phyloP scores from a whole-genome alignment of 139 green algal species.

The Chlamydomonas schloesseri region DNA sequence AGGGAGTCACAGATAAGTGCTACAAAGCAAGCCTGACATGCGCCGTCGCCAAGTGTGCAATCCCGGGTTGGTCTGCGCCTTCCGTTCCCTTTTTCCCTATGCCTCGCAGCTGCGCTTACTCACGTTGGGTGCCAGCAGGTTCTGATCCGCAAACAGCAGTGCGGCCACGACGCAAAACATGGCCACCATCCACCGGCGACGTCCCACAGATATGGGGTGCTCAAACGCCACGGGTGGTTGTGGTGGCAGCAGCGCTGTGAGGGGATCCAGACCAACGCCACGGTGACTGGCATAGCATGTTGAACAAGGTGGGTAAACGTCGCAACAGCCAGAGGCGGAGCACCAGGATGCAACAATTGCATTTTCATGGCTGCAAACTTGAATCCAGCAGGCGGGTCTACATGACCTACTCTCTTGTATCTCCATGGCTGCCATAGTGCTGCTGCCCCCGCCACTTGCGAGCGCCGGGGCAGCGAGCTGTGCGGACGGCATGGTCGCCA shows the following conservation, averaged over 20 bases:
- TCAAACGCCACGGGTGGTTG: background rate
- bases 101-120: no score
- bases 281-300: no score
- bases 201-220: constrained; percentile 53
- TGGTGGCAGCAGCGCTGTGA: constrained; percentile 20
- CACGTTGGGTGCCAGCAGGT: constrained; percentile 90
- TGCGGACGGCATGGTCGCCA: background rate
- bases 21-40: background rate
- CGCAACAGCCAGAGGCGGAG: no score
- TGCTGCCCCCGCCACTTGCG: background rate
- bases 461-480: background rate
- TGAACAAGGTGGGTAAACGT: no score
- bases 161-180: constrained; percentile 82
- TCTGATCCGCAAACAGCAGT: constrained; percentile 92
- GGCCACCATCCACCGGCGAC: constrained; percentile 67
- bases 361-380: no score
- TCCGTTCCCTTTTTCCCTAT: background rate
- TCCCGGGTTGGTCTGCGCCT: no score
- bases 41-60: no score
- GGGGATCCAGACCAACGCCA: no score
- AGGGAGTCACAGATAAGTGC: background rate
- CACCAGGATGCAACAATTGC: no score
- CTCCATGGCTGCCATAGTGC: constrained; percentile 5
- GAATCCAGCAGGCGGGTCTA: no score
- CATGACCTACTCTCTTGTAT: constrained; percentile 36